Evolutionary conservation across 169 alveolate species (phyloP).

Genomic region (Plasmodium billcollinsi): DNA sequence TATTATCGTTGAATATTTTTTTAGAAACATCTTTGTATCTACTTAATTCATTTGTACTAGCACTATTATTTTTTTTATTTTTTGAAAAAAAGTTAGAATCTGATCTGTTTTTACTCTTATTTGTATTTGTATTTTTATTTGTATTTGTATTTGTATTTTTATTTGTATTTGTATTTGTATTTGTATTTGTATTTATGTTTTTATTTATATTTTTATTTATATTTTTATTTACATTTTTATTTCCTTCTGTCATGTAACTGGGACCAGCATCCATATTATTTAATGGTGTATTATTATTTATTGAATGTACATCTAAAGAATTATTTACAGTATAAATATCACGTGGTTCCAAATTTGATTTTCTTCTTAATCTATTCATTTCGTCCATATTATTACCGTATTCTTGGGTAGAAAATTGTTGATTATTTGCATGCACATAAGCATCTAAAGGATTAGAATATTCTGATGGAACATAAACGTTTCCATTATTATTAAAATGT

Average conservation of each 20-base stretch:
- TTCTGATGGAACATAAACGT: neutral
- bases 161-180: too few relatives aligned
- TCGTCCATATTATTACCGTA: too few relatives aligned
- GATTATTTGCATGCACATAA: too few relatives aligned
- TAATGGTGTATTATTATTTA: too few relatives aligned
- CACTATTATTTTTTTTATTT: neutral
- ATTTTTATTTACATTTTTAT: too few relatives aligned
- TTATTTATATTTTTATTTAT: neutral
- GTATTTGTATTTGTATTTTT: too few relatives aligned
- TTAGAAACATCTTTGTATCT: slow-evolving; percentile 3
- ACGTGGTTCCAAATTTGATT: neutral
- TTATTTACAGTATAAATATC: neutral
- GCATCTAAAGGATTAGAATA: slow-evolving; percentile 1
- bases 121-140: neutral
- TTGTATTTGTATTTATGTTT: too few relatives aligned
- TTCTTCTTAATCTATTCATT: neutral
- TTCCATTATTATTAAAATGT: too few relatives aligned
- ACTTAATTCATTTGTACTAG: neutral
- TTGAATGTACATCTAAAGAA: neutral
- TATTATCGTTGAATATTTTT: neutral
- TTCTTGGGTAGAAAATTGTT: too few relatives aligned
- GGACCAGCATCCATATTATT: too few relatives aligned
- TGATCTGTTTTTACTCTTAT: neutral
- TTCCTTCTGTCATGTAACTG: too few relatives aligned
- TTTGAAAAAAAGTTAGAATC: slow-evolving; percentile 2